Evolutionary conservation across 2,329 filamentous ascomycete species (phyloP), one percentile per base, ranked within the genome.

Genomic region (Orbilia blumenaviensis): DNA sequence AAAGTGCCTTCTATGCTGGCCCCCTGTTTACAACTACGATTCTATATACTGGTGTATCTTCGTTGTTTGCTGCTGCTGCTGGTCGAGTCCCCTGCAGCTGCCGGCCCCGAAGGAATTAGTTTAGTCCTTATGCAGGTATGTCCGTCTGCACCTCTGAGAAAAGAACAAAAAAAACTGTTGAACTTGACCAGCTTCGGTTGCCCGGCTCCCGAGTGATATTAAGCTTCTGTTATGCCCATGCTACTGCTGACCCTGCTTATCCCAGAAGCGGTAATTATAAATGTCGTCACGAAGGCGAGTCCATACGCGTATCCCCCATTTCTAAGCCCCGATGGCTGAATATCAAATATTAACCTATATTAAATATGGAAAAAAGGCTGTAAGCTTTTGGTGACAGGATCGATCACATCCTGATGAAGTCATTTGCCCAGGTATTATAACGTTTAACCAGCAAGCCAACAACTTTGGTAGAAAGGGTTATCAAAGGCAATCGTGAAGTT

Each of bases 271-370:
- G 48, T 29, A 54, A 29, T 10, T 32, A n/a, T n/a, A 16, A n/a
- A 54, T 54, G 48, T 54, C 48, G 48, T 54, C 48, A 54, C 48
- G 48, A 23, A 34, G 48, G 48, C 48, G 48, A 36, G 7, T 42
- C 21, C 36, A 21, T 36, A 34, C 48, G 48, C 29, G 48, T 36
- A 36, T 18, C 14, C 41, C 14, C 2, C 3, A 25, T 21, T 21
- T 21, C 16, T 10, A 44, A 44, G 41, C 41, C 41, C 41, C 41
- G 41, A 44, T 18, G 41, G 41, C 5, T 5, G n/a, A 41, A 14
- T 41, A 6, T 41, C 36, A 16, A 41, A 34, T 3, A 9, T 34
- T 9, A 34, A 34, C 8, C 8, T 34, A 34, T 9, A 34, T 34
- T 12, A 8, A 16, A 8, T 2, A n/a, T 12, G 36, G 12, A 8